A percentile compares a stretch with the other conserved stretches of the same genome.
Conservation (phyloP, 805 yeast genomes). For the Ogataea naganishii region DNA sequence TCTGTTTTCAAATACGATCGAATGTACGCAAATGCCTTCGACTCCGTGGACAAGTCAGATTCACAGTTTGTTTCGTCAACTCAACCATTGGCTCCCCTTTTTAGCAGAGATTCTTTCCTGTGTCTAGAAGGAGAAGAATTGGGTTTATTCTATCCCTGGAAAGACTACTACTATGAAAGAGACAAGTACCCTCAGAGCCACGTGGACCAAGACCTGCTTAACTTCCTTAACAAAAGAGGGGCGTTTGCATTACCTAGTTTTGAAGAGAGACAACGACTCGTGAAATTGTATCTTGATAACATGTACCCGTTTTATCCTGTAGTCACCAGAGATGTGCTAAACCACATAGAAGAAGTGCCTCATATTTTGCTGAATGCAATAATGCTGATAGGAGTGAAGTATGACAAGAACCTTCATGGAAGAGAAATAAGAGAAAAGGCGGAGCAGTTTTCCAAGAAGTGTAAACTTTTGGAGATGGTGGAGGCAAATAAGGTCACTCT, state of each 20-base stretch:
- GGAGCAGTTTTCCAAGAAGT: conserved; percentile 14
- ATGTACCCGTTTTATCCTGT: conserved; percentile 22
- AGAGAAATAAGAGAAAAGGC: conserved; percentile 13
- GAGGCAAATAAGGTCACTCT: conserved; percentile 20
- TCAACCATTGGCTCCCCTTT: conserved; percentile 23
- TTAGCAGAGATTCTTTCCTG: conserved; percentile 22
- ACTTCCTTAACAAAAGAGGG: conserved; percentile 15
- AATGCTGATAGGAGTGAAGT: conserved; percentile 16
- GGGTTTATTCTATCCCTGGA: conserved; percentile 23
- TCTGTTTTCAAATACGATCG: conserved; percentile 14
- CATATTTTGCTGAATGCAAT: conserved; percentile 21
- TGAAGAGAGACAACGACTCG: conserved; percentile 12
- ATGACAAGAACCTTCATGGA: conserved; percentile 9
- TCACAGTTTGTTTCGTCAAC: conserved; percentile 23
- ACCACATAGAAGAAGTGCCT: conserved; percentile 12
- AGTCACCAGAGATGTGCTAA: conserved; percentile 13
- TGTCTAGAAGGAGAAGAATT: conserved; percentile 22
- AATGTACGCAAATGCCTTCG: conserved; percentile 17
- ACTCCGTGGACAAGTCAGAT: conserved; percentile 10
- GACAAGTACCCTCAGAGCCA: conserved; percentile 7
- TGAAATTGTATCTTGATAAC: conserved; percentile 15
- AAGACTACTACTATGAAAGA: conserved; percentile 13
- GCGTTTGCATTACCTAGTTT: conserved; percentile 17
- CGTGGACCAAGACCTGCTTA: conserved; percentile 15
- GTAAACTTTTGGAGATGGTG: conserved; percentile 17